Evolutionary conservation across 179 eudicot genomes (phyloP).

Genomic region (Nepenthes alata): DNA sequence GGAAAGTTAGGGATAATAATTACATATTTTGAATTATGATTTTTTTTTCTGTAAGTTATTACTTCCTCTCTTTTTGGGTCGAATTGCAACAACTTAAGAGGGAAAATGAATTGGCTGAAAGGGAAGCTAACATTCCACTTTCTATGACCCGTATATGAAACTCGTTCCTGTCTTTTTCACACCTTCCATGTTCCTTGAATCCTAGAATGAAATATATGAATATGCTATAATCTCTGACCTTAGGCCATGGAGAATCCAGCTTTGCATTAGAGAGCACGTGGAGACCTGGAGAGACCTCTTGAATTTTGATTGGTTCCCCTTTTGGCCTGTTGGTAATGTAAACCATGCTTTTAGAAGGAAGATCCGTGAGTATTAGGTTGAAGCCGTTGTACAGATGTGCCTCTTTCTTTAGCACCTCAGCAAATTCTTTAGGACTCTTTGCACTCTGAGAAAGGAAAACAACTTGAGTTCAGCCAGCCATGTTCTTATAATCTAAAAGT

Average conservation of each 20-base stretch:
- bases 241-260: conserved; percentile 74
- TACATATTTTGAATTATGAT: no score
- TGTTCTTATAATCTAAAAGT: background rate
- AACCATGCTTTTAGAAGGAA: conserved; percentile 46
- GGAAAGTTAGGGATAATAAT: no score
- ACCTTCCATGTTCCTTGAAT: background rate
- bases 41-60: no score
- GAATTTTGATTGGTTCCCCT: conserved; percentile 31
- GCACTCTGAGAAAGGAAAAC: conserved; percentile 24
- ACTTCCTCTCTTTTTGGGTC: no score
- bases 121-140: no score
- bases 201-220: background rate
- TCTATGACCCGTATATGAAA: background rate
- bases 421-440: conserved; percentile 55
- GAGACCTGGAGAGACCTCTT: conserved; percentile 47
- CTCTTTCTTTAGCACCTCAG: conserved; percentile 42
- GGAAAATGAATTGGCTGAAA: no score
- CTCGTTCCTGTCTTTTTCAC: background rate
- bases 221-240: conserved; percentile 25
- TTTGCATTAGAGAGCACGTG: conserved; percentile 74
- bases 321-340: conserved; percentile 63
- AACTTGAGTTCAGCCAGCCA: background rate
- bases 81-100: no score
- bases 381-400: conserved; percentile 56
- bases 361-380: conserved; percentile 60